phyloP scores from a whole-genome alignment of 2,329 filamentous ascomycete genomes.

The Escovopsis sp. region DNA sequence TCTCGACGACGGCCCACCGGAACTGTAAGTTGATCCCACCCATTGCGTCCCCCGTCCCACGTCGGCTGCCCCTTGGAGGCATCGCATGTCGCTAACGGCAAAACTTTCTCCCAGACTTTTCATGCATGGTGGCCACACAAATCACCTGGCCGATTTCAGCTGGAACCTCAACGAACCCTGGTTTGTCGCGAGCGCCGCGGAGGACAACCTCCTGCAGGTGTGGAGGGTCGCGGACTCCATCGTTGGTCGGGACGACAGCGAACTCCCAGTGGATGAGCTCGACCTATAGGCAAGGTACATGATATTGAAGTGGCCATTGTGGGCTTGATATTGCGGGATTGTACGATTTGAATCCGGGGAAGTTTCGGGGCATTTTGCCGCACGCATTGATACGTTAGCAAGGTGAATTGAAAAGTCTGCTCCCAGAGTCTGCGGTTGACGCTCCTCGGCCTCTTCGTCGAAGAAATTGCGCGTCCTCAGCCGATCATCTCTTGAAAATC shows the following conservation, averaged over 20 bases:
- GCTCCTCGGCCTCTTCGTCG: too few species aligned
- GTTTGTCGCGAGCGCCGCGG: constrained; percentile 88
- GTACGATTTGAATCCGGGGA: constrained; percentile 15
- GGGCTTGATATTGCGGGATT: constrained; percentile 1
- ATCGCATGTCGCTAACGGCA: constrained; percentile 5
- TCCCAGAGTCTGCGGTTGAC: too few species aligned
- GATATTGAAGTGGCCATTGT: constrained; percentile 11
- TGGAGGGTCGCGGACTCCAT: constrained; percentile 80
- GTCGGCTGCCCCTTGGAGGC: background rate
- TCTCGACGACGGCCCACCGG: constrained; percentile 84
- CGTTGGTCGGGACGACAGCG: constrained; percentile 61
- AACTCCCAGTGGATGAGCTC: constrained; percentile 64
- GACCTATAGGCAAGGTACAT: constrained; percentile 39
- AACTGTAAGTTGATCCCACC: constrained; percentile 52
- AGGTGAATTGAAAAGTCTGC: too few species aligned
- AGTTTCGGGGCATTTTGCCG: constrained; percentile 7
- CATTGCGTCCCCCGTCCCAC: too few species aligned
- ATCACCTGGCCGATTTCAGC: constrained; percentile 89
- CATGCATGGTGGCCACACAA: constrained; percentile 98
- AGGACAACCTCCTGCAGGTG: constrained; percentile 92
- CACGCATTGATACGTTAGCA: too few species aligned
- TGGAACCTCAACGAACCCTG: constrained; percentile 97
- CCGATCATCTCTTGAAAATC: too few species aligned
- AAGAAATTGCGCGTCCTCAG: too few species aligned
- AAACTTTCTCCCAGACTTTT: constrained; percentile 48